Base-by-base conservation (phyloP, 1,284 basidiomycete species). In the Agroathelia rolfsii region DNA sequence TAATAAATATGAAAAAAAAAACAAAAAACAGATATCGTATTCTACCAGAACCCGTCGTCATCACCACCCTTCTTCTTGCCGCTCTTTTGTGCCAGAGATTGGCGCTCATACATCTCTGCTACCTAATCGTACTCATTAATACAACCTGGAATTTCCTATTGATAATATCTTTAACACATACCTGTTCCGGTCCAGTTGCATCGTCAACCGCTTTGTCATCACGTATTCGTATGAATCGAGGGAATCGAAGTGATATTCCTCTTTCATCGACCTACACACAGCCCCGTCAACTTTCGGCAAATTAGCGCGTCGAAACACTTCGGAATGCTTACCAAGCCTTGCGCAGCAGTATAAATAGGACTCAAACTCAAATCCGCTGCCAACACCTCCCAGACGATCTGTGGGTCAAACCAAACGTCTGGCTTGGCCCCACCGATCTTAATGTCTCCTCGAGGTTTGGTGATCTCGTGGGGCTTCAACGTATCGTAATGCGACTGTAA, bases 381-480 rank as follows among this genome's bases (percentile, higher is more conserved):
- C 47, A 98, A 70, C 19, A 99, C 93, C 61, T 99, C 95, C 93
- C 94, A 98, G 1, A 99, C 89, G 12, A 95, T 61, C 59, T 84
- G 84, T 14, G 90, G 90, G 52, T 95, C 89, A 54, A 96, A 89
- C 88, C 87, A 95, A 13, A 92, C 67, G 48, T 95, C 90, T 4
- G 92, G 88, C 55, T 93, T 94, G 28, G 89, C 88, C 4, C 82
- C 83, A 22, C 90, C 94, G 24, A 82, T 58, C 54, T 92, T 89
- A 47, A 88, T 61, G 53, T 86, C 76, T 24, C 82, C 76, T 46
- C 93, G 65, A 40, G 72, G 64, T 35, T 77, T 80, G 11, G 58
- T 59, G 24, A 69, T 54, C 55, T 94, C 88, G 22, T 93, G 66
- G 3, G 81, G 76, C 45, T 87, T 79, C 21, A 98, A 71, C 15